phyloP scores from a whole-genome alignment of 208 protist species.

The Acanthamoeba polyphaga region DNA sequence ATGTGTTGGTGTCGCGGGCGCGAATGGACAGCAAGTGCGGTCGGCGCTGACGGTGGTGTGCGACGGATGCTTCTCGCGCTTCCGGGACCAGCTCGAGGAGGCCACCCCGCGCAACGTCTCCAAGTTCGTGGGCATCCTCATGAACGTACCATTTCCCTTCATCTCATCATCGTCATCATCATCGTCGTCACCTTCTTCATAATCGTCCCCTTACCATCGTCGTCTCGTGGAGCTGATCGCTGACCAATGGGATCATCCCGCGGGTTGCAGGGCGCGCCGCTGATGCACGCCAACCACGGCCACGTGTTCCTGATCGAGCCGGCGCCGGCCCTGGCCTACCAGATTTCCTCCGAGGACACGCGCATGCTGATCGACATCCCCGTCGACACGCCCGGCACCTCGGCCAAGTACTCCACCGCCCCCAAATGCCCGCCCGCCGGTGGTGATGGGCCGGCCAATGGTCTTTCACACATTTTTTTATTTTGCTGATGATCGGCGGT shows the following conservation, averaged over 20 bases:
- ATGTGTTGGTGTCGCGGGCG: background rate
- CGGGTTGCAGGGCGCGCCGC: background rate
- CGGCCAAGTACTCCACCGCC: background rate
- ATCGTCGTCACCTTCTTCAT: no score
- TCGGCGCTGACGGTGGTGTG: background rate
- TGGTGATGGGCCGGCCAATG: background rate
- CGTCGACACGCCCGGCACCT: background rate
- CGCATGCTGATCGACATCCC: conserved; percentile 87
- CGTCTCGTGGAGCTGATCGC: no score
- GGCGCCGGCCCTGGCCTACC: conserved; percentile 91
- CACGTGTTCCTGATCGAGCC: conserved; percentile 95
- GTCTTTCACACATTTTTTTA: background rate
- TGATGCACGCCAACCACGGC: conserved; percentile 89
- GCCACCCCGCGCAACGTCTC: conserved; percentile 15
- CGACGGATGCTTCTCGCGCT: conserved; percentile 46
- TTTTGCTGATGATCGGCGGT: background rate
- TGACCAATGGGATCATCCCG: background rate
- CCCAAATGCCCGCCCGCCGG: background rate
- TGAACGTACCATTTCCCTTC: background rate
- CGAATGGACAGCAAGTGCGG: background rate
- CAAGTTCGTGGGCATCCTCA: background rate
- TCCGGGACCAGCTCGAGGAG: conserved; percentile 22
- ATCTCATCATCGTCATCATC: background rate
- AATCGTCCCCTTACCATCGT: no score
- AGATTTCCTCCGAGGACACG: conserved; percentile 75